Evolutionary conservation across 345 rosid species (phyloP).

Genomic region (Citrus hindsii): DNA sequence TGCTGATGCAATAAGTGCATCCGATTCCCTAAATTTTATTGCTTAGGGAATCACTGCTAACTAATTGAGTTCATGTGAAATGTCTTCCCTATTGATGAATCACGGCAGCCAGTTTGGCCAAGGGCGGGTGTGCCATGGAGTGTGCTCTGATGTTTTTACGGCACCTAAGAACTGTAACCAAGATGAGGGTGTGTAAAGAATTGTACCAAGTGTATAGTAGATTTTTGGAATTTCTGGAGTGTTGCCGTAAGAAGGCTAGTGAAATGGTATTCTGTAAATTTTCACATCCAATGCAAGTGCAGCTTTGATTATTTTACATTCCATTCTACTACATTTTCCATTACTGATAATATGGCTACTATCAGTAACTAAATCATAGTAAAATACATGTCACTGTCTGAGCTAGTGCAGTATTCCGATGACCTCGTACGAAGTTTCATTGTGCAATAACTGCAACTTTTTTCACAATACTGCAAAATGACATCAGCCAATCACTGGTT

Average conservation of each 20-base stretch:
- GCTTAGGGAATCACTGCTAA: conserved; percentile 3
- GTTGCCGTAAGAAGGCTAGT: not conserved
- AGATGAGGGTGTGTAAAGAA: not conserved
- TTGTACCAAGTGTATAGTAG: conserved; percentile 5
- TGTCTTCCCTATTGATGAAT: not conserved
- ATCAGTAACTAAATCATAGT: not conserved
- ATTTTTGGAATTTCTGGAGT: not conserved
- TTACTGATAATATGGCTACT: not conserved
- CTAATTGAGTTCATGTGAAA: not conserved
- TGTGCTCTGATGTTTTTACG: not conserved
- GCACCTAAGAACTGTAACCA: conserved; percentile 1
- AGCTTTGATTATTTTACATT: not conserved
- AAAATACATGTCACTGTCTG: not conserved
- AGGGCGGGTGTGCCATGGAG: not conserved
- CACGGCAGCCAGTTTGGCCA: not conserved
- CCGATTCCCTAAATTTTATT: conserved; percentile 2
- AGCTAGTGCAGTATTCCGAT: too few species aligned
- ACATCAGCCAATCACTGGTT: too few species aligned
- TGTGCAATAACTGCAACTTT: too few species aligned
- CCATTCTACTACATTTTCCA: not conserved
- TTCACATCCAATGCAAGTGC: not conserved
- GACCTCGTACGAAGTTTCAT: too few species aligned
- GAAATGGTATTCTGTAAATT: not conserved
- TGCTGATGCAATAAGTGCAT: not conserved
- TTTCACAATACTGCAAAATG: too few species aligned